Evolutionary conservation across 2,329 filamentous ascomycete genomes (phyloP).

Genomic region (Chrysoporthe puriensis): DNA sequence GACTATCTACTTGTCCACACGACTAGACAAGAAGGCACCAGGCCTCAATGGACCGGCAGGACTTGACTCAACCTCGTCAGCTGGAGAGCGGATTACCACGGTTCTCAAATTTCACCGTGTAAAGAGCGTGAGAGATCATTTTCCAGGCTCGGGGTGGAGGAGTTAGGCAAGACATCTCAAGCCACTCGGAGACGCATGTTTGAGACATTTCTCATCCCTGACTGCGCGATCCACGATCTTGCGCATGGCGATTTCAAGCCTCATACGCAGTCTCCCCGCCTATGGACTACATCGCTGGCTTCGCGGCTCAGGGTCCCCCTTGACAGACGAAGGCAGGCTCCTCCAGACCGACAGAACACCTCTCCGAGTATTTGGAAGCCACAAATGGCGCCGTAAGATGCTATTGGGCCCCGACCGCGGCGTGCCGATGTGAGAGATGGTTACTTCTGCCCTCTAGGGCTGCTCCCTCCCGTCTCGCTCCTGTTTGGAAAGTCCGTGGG

Average conservation of each 20-base stretch:
- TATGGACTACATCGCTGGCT: not conserved
- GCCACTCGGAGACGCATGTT: constrained; percentile 25
- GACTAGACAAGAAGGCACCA: not conserved
- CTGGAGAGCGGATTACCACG: not conserved
- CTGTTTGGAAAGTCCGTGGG: constrained; percentile 6
- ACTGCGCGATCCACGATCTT: constrained; percentile 18
- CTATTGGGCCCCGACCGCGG: constrained; percentile 15
- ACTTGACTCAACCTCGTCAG: not conserved
- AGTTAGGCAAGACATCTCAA: constrained; percentile 20
- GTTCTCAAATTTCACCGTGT: not conserved
- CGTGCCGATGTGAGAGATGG: constrained; percentile 21
- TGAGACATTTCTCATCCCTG: constrained; percentile 22
- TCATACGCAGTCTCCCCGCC: not conserved
- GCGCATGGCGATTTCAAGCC: constrained; percentile 8
- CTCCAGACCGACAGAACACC: constrained; percentile 15
- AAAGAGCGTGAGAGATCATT: not conserved
- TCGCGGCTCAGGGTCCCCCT: constrained; percentile 6
- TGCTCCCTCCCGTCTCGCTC: not conserved
- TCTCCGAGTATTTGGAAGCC: constrained; percentile 16
- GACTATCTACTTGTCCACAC: not conserved
- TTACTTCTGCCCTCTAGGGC: constrained; percentile 11
- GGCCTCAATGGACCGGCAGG: not conserved
- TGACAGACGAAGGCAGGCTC: constrained; percentile 6
- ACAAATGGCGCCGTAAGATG: constrained; percentile 17
- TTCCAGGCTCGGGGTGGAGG: not conserved